Evolutionary conservation across 306 rosid genomes (phyloP).

Genomic region (Quercus alba): DNA sequence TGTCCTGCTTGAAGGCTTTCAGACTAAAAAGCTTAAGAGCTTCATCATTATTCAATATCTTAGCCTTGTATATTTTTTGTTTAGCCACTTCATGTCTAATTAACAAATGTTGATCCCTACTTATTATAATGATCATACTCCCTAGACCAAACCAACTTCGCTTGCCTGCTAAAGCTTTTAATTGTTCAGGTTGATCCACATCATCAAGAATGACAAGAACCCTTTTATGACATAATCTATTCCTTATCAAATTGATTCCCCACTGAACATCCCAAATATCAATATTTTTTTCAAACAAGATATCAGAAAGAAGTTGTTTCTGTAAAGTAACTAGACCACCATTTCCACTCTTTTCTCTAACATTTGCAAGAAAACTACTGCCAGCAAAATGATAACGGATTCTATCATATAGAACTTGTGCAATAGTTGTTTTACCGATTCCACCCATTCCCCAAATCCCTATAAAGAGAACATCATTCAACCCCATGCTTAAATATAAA

Average conservation of each 20-base stretch:
- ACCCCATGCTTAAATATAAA: neutral
- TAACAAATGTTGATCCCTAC: neutral
- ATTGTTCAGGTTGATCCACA: neutral
- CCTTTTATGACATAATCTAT: neutral
- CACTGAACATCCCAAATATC: too few species aligned
- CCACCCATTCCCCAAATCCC: constrained; percentile 30
- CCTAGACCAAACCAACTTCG: neutral
- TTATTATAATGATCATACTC: neutral
- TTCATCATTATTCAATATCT: neutral
- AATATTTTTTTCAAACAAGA: too few species aligned
- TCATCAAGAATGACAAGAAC: constrained; percentile 11
- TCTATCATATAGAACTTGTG: constrained; percentile 16
- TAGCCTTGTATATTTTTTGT: neutral
- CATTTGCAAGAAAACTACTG: constrained; percentile 8
- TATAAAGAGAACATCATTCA: neutral
- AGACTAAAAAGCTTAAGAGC: neutral
- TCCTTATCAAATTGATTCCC: too few species aligned
- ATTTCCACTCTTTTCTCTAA: too few species aligned
- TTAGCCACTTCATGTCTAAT: neutral
- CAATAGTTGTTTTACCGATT: constrained; percentile 22
- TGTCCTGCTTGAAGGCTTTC: neutral
- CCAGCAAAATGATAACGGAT: neutral
- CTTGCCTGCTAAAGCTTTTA: neutral
- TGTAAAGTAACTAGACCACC: too few species aligned
- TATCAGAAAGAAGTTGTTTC: too few species aligned